Percentiles rank a stretch among this genome's conserved stretches.
phyloP scores from a whole-genome alignment of 345 rosid species.

The Corchorus capsularis region DNA sequence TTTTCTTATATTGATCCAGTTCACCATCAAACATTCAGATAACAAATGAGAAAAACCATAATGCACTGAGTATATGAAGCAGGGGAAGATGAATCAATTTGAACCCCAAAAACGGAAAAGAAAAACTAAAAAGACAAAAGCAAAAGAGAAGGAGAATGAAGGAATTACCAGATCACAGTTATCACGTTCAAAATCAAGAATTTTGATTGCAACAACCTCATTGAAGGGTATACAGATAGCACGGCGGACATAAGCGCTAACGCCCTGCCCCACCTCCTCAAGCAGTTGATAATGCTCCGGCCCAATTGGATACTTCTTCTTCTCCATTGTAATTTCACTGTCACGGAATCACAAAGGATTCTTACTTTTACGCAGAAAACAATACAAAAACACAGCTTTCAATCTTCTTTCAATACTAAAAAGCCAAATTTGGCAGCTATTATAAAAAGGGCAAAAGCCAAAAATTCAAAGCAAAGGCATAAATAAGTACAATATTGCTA shows the following conservation, averaged over 20 bases:
- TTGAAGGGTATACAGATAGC: constrained; percentile 70
- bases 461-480: constrained; percentile 5
- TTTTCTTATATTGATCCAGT: no score
- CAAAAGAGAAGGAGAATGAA: constrained; percentile 6
- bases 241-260: constrained; percentile 86
- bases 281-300: constrained; percentile 64
- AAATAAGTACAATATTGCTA: not conserved
- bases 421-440: not conserved
- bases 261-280: constrained; percentile 92
- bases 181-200: constrained; percentile 94
- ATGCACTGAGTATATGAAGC: not conserved
- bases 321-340: constrained; percentile 58
- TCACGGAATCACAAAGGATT: not conserved
- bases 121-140: not conserved
- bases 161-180: constrained; percentile 78
- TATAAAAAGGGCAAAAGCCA: not conserved
- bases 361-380: not conserved
- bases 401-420: not conserved
- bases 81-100: constrained; percentile 9
- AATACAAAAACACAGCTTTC: not conserved
- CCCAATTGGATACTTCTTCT: constrained; percentile 91
- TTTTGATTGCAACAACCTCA: constrained; percentile 89
- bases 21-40: constrained; percentile 2
- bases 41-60: constrained; percentile 5
- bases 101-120: not conserved